These are phyloP conservation scores for Paracamarosporium sp. DNA, from an alignment of 2,329 filamentous ascomycete species.

Conservation along the genomic window DNA sequence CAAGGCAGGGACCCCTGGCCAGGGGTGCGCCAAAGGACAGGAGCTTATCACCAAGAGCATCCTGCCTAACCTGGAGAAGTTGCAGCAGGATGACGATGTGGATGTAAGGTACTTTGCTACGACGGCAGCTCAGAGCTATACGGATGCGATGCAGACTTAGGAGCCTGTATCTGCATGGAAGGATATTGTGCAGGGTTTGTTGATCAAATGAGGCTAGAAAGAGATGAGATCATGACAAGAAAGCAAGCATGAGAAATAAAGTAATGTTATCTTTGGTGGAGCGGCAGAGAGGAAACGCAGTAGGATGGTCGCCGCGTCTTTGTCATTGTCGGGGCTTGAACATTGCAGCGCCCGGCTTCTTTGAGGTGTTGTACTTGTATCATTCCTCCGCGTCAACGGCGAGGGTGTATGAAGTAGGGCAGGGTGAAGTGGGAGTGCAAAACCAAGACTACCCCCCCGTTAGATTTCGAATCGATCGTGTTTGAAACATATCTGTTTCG, in stretches of 20 bases:
- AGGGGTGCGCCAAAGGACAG: slow-evolving; percentile 72
- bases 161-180: slow-evolving; percentile 7
- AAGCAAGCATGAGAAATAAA: slow-evolving; percentile 35
- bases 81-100: slow-evolving; percentile 96
- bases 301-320: slow-evolving; percentile 22
- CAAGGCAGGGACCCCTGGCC: slow-evolving; percentile 69
- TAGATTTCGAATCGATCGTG: slow-evolving; percentile 30
- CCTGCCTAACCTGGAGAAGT: slow-evolving; percentile 88
- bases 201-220: slow-evolving; percentile 3
- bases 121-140: slow-evolving; percentile 71
- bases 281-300: slow-evolving; percentile 24
- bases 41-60: slow-evolving; percentile 87
- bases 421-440: slow-evolving; percentile 7
- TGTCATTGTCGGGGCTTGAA: background rate
- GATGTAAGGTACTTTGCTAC: slow-evolving; percentile 98
- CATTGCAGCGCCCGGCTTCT: background rate
- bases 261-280: slow-evolving; percentile 29
- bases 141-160: slow-evolving; percentile 50
- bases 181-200: slow-evolving; percentile 14
- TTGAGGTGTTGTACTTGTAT: background rate
- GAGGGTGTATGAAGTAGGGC: slow-evolving; percentile 17
- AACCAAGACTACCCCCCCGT: slow-evolving; percentile 36
- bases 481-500: slow-evolving; percentile 25
- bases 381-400: background rate
- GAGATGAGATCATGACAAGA: slow-evolving; percentile 30